Conservation (phyloP, 1,284 basidiomycete genomes). For the Ceratobasidium sp. region DNA sequence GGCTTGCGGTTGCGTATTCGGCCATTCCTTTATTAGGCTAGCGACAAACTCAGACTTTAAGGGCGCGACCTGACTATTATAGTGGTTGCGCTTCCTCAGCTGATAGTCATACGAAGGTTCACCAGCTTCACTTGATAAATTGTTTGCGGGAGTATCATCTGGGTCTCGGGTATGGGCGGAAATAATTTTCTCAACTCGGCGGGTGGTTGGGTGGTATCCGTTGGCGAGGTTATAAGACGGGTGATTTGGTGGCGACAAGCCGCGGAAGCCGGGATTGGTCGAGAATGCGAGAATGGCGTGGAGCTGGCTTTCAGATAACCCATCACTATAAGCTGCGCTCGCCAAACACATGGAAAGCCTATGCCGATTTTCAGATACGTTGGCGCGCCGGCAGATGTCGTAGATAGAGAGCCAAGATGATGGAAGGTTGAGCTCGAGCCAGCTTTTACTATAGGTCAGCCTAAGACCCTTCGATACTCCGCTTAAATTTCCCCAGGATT, state of each 20-base stretch:
- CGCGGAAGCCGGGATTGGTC: slow-evolving; percentile 2
- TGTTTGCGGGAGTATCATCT: background rate
- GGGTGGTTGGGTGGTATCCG: background rate
- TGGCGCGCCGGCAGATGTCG: background rate
- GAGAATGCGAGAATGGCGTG: slow-evolving; percentile 27
- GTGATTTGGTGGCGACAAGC: background rate
- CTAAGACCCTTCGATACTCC: background rate
- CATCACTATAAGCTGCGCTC: background rate
- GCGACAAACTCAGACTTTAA: background rate
- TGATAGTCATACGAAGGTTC: background rate
- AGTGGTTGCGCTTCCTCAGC: background rate
- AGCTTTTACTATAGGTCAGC: background rate
- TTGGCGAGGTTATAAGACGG: background rate
- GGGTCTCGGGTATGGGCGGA: no score
- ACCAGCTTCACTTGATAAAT: background rate
- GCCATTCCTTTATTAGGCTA: slow-evolving; percentile 9
- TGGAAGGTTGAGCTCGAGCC: background rate
- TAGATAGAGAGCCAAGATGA: slow-evolving; percentile 24
- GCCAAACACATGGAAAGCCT: slow-evolving; percentile 7
- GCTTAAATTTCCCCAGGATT: background rate
- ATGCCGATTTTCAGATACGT: background rate
- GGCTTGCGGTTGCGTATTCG: background rate
- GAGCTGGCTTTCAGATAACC: slow-evolving; percentile 14
- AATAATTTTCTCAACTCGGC: background rate
- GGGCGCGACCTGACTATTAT: background rate